phyloP scores from a whole-genome alignment of 1,284 basidiomycete genomes.

The Ganoderma meredithae region DNA sequence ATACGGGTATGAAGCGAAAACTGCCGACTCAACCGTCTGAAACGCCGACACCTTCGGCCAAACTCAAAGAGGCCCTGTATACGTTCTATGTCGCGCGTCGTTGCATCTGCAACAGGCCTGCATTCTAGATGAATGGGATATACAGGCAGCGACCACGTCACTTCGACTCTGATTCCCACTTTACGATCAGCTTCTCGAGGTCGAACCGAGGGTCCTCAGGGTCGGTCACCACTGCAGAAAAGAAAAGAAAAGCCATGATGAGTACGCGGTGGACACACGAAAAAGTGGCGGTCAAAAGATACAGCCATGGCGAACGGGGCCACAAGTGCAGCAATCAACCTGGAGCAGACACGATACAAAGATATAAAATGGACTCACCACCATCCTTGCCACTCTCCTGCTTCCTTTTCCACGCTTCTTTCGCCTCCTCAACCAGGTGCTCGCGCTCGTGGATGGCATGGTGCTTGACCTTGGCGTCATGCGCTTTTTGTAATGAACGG shows the following conservation, averaged over 20 bases:
- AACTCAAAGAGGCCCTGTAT: constrained; percentile 3
- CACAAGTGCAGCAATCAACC: neutral
- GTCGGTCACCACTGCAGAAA: constrained; percentile 79
- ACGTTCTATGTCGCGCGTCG: constrained; percentile 7
- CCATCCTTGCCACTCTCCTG: constrained; percentile 59
- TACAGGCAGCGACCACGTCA: constrained; percentile 38
- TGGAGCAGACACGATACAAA: neutral
- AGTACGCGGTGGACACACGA: neutral
- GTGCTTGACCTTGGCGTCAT: constrained; percentile 76
- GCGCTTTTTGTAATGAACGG: constrained; percentile 85
- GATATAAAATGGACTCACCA: constrained; percentile 51
- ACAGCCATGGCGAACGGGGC: neutral
- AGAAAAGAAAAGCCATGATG: constrained; percentile 6
- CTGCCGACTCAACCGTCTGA: neutral
- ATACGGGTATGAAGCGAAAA: constrained; percentile 7
- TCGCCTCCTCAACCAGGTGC: constrained; percentile 86
- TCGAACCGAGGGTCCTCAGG: constrained; percentile 97
- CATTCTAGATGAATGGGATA: constrained; percentile 29
- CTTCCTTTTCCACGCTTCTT: constrained; percentile 90
- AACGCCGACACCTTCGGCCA: neutral
- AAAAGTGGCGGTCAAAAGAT: neutral
- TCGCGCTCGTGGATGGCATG: constrained; percentile 78
- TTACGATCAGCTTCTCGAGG: constrained; percentile 89
- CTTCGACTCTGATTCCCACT: constrained; percentile 72
- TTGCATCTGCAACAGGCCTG: constrained; percentile 23